These are phyloP conservation scores for Cyclospora cayetanensis DNA, from an alignment of 169 alveolate genomes.

Conservation along the genomic window DNA sequence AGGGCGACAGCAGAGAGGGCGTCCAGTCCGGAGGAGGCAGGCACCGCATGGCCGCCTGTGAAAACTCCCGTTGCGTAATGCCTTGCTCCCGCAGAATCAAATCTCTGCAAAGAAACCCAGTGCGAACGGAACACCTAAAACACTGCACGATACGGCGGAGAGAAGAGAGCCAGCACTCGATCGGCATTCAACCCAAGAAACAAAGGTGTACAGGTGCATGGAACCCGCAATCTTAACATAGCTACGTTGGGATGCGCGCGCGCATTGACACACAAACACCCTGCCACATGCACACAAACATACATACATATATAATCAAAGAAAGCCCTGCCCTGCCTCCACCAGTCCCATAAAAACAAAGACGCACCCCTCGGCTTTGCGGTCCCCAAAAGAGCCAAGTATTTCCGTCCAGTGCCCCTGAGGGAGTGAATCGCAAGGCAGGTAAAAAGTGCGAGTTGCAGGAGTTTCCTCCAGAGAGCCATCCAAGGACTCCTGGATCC, in stretches of 20 bases:
- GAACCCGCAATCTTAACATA: no score
- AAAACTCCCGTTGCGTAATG: slow-evolving; percentile 86
- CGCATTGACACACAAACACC: no score
- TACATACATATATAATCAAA: no score
- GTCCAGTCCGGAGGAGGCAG: slow-evolving; percentile 94
- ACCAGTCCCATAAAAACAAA: slow-evolving; percentile 66
- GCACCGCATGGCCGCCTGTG: slow-evolving; percentile 91
- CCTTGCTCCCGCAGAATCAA: slow-evolving; percentile 86
- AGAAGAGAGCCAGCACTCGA: neutral
- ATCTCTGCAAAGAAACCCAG: slow-evolving; percentile 5
- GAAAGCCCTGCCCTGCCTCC: no score
- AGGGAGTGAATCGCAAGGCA: neutral
- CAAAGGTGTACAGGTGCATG: no score
- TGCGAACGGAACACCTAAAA: no score
- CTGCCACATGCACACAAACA: no score
- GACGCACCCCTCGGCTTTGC: slow-evolving; percentile 86
- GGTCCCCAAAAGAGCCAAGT: slow-evolving; percentile 91
- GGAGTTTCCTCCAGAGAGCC: neutral
- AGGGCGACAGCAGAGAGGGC: neutral
- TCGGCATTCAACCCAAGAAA: neutral
- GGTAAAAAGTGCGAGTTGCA: neutral
- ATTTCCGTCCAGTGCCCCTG: slow-evolving; percentile 93
- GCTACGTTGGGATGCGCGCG: no score
- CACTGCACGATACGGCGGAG: neutral
- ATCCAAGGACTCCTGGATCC: neutral